Evolutionary conservation across 2,329 filamentous ascomycete genomes (phyloP), one percentile per base, ranked within the genome.

Genomic region (Lasiodiplodia sp.): DNA sequence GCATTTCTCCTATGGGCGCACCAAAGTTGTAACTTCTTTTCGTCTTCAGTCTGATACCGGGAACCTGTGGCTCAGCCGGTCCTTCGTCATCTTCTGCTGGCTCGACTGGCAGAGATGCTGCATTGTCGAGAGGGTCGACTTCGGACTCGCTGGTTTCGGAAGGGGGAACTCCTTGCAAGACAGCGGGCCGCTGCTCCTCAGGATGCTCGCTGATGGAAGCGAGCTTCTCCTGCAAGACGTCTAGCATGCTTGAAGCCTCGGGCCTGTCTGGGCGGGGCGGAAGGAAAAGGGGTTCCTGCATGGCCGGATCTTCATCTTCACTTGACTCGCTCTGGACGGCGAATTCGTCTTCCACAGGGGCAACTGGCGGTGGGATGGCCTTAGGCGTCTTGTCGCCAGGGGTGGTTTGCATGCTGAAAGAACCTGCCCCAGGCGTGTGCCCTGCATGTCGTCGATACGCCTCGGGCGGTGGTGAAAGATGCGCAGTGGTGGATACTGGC

Each of bases 391-490:
- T 68, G 11, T 68, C 62, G 2, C 62, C 69, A 31, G 57, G 58
- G 12, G 66, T 57, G 4, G 31, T 38, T 10, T 49, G 51, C 23
- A 53, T 40, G 51, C 67, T 68, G 52, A 68, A 53, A 6, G 70
- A 67, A 4, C 71, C 70, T 55, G 70, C 73, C 31, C 71, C 69
- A 14, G 79, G 79, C 1, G 79, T 80, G 67, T 80, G 79, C 3
- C 79, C 79, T 16, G 79, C 79, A 69, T 78, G 74, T 34, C 75
- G 74, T 40, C 58, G 76, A 64, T 80, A 79, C 38, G 75, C 74
- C 38, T 72, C 74, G 11, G 78, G 78, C 5, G 79, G 69, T 1
- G 79, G 79, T 7, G 77, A 79, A 31, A 79, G 68, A 49, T 73
- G 40, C 7, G 74, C 73, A 31, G 74, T 71, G 25, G 77, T 78